These are phyloP conservation scores for Coniophora puteana DNA, from an alignment of 1,284 basidiomycete species.

Conservation along the genomic window DNA sequence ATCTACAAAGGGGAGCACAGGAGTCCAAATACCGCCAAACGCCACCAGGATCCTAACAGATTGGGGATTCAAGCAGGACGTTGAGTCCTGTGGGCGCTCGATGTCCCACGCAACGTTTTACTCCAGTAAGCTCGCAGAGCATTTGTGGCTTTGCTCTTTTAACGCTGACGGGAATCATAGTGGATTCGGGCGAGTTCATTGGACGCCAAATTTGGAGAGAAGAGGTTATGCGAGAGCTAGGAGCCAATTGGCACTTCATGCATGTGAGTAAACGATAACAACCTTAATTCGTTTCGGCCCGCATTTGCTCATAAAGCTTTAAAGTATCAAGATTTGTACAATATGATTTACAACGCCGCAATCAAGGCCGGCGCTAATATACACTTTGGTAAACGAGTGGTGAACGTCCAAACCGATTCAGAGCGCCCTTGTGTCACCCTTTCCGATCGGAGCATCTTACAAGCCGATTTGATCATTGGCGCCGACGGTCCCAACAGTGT, in stretches of 20 bases:
- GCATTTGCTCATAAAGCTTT: constrained; percentile 9
- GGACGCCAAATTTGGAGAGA: constrained; percentile 45
- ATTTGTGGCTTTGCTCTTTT: too few species aligned
- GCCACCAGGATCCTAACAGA: constrained; percentile 42
- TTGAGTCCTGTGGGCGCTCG: too few species aligned
- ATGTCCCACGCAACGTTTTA: too few species aligned
- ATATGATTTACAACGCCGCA: constrained; percentile 36
- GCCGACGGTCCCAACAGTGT: constrained; percentile 30
- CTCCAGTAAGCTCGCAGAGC: too few species aligned
- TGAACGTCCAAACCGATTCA: constrained; percentile 22
- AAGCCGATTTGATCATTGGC: constrained; percentile 32
- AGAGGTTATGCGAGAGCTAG: constrained; percentile 44
- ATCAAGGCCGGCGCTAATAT: constrained; percentile 33
- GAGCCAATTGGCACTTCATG: constrained; percentile 43
- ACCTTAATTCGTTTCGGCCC: constrained; percentile 5
- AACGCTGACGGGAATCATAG: constrained; percentile 31
- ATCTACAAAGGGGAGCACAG: constrained; percentile 26
- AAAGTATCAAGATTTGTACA: constrained; percentile 43
- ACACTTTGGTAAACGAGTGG: constrained; percentile 33
- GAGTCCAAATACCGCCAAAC: too few species aligned
- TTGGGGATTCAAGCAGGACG: constrained; percentile 42
- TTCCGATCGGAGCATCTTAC: constrained; percentile 25
- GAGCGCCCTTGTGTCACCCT: constrained; percentile 26
- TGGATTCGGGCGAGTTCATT: constrained; percentile 35
- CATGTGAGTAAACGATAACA: constrained; percentile 35